These are phyloP conservation scores for Cylindrotheca closterium DNA, from an alignment of 108 stramenopile genomes.

Conservation along the genomic window DNA sequence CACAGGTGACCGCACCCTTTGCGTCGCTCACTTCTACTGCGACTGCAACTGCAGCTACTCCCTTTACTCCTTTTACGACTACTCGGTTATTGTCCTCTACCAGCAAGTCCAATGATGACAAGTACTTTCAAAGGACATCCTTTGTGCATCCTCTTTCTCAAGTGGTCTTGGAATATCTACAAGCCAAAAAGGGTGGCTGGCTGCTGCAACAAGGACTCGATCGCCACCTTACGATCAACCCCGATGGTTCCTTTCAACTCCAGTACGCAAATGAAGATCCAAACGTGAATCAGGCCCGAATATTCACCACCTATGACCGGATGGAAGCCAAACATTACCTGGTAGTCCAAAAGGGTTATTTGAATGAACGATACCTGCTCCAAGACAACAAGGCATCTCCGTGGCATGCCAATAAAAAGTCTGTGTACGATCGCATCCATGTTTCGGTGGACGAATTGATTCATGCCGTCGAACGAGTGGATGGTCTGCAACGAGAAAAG, in stretches of 20 bases:
- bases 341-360: conserved; percentile 20
- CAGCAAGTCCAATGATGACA: conserved; percentile 1
- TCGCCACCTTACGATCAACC: conserved; percentile 47
- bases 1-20: too few relatives aligned
- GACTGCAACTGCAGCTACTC: background rate
- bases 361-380: conserved; percentile 55
- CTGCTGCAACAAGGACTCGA: conserved; percentile 50
- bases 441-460: conserved; percentile 74
- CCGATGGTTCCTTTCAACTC: conserved; percentile 72
- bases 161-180: conserved; percentile 75
- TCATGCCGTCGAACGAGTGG: conserved; percentile 36
- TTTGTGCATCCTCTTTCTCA: conserved; percentile 83
- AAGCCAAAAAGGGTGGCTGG: conserved; percentile 54
- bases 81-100: background rate
- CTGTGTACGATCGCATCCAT: conserved; percentile 56
- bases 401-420: conserved; percentile 53
- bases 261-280: conserved; percentile 31
- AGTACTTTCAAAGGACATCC: conserved; percentile 15
- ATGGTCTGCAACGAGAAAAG: background rate
- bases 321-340: conserved; percentile 78
- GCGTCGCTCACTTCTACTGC: too few relatives aligned
- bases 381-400: conserved; percentile 78
- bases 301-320: conserved; percentile 74
- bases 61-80: background rate
- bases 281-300: conserved; percentile 2